phyloP scores from a whole-genome alignment of 257 asterid species.

The Craterostigma plantagineum region DNA sequence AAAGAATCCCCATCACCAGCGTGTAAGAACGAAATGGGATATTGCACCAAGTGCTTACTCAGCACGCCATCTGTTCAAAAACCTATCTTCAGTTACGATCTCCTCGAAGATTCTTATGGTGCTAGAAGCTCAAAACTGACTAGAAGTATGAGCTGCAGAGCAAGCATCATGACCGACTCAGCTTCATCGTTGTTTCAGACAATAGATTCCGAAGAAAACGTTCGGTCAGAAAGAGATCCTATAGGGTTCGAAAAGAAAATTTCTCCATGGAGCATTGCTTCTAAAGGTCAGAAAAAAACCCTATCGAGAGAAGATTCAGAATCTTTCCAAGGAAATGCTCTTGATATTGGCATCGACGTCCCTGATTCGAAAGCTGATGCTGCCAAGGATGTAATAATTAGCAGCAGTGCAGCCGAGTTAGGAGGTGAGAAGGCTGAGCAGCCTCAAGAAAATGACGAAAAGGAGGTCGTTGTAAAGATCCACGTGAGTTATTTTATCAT shows the following conservation, averaged over 20 bases:
- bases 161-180: constrained; percentile 20
- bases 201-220: constrained; percentile 20
- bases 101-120: constrained; percentile 17
- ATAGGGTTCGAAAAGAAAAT: constrained; percentile 23
- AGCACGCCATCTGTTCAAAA: constrained; percentile 16
- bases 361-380: constrained; percentile 11
- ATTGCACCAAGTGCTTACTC: no score
- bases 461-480: constrained; percentile 4
- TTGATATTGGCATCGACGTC: constrained; percentile 25
- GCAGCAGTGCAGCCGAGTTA: not conserved
- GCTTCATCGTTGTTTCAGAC: constrained; percentile 27
- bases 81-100: constrained; percentile 22
- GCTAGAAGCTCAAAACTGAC: constrained; percentile 20
- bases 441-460: not conserved
- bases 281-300: constrained; percentile 6
- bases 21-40: no score
- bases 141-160: constrained; percentile 69
- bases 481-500: no score
- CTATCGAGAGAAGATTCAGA: constrained; percentile 28
- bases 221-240: constrained; percentile 30
- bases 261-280: not conserved
- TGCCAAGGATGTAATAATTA: not conserved
- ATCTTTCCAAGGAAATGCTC: constrained; percentile 22
- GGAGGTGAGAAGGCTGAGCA: constrained; percentile 8
- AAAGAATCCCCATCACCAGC: constrained; percentile 6